Percentiles rank a stretch among this genome's conserved stretches.
Evolutionary conservation across 805 yeast genomes (phyloP).

Genomic region (Saturnispora ahearnii): DNA sequence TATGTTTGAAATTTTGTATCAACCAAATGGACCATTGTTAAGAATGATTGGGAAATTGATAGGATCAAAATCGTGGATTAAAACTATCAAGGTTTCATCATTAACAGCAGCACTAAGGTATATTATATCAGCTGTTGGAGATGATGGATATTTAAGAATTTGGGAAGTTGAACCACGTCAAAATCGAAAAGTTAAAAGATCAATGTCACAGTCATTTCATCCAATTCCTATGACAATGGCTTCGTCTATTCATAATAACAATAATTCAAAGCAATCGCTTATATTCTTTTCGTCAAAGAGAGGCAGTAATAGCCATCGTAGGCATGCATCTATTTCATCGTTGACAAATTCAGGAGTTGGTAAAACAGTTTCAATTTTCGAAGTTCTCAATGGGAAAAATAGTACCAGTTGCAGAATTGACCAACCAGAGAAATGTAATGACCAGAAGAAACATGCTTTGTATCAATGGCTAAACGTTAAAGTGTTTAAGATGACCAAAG

Average conservation of each 20-base stretch:
- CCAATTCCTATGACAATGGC: conserved; percentile 3
- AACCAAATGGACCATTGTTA: conserved; percentile 10
- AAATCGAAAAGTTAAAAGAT: conserved; percentile 11
- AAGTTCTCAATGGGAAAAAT: neutral
- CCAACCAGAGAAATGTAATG: neutral
- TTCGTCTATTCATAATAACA: conserved; percentile 7
- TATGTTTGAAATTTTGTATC: conserved; percentile 30
- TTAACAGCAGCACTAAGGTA: conserved; percentile 29
- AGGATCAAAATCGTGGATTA: conserved; percentile 48
- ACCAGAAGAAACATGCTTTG: neutral
- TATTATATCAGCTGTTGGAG: conserved; percentile 46
- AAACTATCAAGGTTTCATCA: conserved; percentile 35
- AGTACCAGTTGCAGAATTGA: neutral
- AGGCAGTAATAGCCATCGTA: neutral
- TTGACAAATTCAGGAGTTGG: neutral
- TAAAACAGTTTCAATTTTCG: neutral
- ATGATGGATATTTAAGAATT: conserved; percentile 42
- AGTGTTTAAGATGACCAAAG: neutral
- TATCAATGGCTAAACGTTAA: neutral
- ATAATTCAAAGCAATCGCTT: neutral
- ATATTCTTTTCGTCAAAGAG: neutral
- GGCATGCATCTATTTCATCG: neutral
- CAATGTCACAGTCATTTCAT: conserved; percentile 20
- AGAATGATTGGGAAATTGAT: conserved; percentile 27
- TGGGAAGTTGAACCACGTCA: conserved; percentile 45